Evolutionary conservation across 1,139 yeast genomes (phyloP), one percentile per base, ranked within the genome.

Genomic region (Debaryomyces nepalensis): DNA sequence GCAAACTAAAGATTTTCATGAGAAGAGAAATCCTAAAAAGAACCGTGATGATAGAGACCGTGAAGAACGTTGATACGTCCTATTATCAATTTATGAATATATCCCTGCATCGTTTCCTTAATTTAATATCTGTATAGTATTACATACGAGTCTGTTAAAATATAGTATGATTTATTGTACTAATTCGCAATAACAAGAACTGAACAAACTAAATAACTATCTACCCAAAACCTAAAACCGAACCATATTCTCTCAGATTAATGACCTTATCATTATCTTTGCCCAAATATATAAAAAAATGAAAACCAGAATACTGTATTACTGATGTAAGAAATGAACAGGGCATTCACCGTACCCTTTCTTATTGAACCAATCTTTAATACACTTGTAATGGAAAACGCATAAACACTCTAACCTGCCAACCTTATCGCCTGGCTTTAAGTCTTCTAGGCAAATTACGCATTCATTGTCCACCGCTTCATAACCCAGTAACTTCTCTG

Each of bases 381-480:
- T 93, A 63, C 99, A 93, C 50, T 77, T 71, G 59, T 90, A 89
- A 60, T 95, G 99, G 61, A 88, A 95, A 34, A 91, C 87, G 60
- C 99, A 95, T 19, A 95, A 73, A 61, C 99, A 95, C 61, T 93
- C 99, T 43, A 95, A 68, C 29, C 99, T 70, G 0, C 96, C 98
- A 11, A 95, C 95, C 55, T 84, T 84, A 45, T 90, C 95, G 3
- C 96, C 97, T 0, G 90, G 88, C 40, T 68, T 68, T 59, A 91
- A 79, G 24, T 87, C 96, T 58, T 93, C 99, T 51, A 91, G 79
- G 60, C 99, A 93, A 31, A 93, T 91, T 7, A 90, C 93, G 63
- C 99, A 93, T 59, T 93, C 99, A 35, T 75, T 74, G 30, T 76
- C 82, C 26, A 68, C 60, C 4, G 58, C 53, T n/a, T 47, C 63